These are phyloP conservation scores for Actinomucor elegans DNA, from an alignment of 371 early-diverging fungal species.

Conservation along the genomic window DNA sequence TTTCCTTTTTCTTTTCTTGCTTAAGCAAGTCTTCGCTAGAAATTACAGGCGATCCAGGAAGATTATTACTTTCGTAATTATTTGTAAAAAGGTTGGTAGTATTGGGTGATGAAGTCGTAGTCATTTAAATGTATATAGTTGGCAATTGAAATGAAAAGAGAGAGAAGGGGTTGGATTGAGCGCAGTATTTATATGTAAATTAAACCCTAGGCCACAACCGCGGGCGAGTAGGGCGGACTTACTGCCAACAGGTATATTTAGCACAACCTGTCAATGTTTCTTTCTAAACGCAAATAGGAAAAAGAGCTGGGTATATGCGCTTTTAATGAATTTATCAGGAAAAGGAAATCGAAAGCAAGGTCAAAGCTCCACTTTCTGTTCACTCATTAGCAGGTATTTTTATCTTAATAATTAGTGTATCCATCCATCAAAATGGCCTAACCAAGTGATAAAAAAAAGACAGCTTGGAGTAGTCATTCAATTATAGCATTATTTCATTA, in stretches of 20 bases:
- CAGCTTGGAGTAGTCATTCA: too few species aligned
- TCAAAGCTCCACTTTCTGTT: too few species aligned
- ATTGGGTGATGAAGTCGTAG: neutral
- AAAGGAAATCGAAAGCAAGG: conserved; percentile 2
- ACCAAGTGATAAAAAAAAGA: too few species aligned
- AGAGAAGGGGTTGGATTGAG: neutral
- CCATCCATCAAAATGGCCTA: too few species aligned
- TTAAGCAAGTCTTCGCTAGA: neutral
- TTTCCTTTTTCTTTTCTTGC: conserved; percentile 5
- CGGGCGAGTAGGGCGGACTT: neutral
- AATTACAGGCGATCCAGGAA: conserved; percentile 11
- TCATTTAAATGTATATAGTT: neutral
- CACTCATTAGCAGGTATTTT: too few species aligned
- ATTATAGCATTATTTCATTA: too few species aligned
- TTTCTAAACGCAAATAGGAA: too few species aligned
- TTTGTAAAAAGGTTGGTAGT: neutral
- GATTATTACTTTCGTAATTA: neutral
- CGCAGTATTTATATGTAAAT: neutral
- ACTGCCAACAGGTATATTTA: too few species aligned
- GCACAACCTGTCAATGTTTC: too few species aligned
- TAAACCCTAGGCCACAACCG: neutral
- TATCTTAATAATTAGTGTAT: too few species aligned
- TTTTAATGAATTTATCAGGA: too few species aligned
- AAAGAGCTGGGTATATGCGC: too few species aligned
- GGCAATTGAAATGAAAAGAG: neutral